phyloP scores from a whole-genome alignment of 805 yeast genomes.

The Zygosaccharomyces kombuchaensis region DNA sequence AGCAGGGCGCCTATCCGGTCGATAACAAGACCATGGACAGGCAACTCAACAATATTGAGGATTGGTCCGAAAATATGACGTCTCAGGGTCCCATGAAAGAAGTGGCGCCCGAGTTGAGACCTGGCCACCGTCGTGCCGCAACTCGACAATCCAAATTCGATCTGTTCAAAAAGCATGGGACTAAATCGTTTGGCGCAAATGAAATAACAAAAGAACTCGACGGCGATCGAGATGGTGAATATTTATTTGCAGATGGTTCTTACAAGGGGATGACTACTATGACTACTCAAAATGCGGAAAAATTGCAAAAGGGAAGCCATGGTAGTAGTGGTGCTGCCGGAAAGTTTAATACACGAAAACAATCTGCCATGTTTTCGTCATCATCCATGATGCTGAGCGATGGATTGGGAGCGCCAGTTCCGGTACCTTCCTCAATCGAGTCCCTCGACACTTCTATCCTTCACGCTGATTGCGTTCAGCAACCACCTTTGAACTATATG shows the following conservation, averaged over 20 bases:
- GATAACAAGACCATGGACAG: slow-evolving; percentile 56
- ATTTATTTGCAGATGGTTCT: slow-evolving; percentile 13
- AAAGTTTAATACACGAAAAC: slow-evolving; percentile 8
- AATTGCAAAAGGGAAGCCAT: slow-evolving; percentile 7
- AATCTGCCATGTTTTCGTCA: slow-evolving; percentile 12
- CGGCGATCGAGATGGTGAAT: background rate
- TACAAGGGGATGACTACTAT: slow-evolving; percentile 46
- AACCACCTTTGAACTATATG: slow-evolving; percentile 84
- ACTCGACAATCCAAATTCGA: slow-evolving; percentile 29
- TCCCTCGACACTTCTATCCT: slow-evolving; percentile 56
- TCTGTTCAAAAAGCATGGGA: slow-evolving; percentile 38
- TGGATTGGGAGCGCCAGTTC: slow-evolving; percentile 7
- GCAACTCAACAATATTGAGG: slow-evolving; percentile 67
- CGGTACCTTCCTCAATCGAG: slow-evolving; percentile 27
- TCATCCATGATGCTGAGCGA: slow-evolving; percentile 18
- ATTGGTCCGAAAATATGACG: slow-evolving; percentile 72
- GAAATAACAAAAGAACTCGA: slow-evolving; percentile 11
- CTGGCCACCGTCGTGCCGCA: slow-evolving; percentile 36
- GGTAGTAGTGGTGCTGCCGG: slow-evolving; percentile 5
- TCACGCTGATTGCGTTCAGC: slow-evolving; percentile 79
- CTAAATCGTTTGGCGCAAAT: slow-evolving; percentile 25
- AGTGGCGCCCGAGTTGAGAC: slow-evolving; percentile 50
- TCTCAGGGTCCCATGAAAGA: slow-evolving; percentile 48
- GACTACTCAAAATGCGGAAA: slow-evolving; percentile 55
- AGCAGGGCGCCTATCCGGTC: slow-evolving; percentile 72